Percentiles rank a stretch among this genome's conserved stretches.
These are phyloP conservation scores for Aspergillus sclerotioniger DNA, from an alignment of 495 filamentous ascomycete species.

Conservation along the genomic window DNA sequence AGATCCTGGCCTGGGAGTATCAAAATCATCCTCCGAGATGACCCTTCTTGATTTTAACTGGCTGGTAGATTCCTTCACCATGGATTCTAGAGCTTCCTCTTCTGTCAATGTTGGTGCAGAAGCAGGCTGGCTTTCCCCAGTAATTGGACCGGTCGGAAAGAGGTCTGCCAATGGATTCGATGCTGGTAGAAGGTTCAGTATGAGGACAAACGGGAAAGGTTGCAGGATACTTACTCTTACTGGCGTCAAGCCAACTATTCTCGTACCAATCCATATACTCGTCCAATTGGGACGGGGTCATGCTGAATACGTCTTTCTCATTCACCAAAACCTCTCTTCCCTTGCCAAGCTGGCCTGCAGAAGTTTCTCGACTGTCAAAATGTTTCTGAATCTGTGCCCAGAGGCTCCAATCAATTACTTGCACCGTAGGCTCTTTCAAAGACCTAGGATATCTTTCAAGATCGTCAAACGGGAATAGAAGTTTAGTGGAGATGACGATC, in stretches of 20 bases:
- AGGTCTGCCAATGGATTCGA: slow-evolving; percentile 46
- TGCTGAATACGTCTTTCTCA: slow-evolving; percentile 65
- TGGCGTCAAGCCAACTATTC: slow-evolving; percentile 60
- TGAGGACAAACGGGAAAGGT: neutral
- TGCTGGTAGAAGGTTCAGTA: slow-evolving; percentile 10
- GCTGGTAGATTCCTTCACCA: slow-evolving; percentile 39
- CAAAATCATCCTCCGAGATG: slow-evolving; percentile 29
- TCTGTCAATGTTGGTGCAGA: slow-evolving; percentile 17
- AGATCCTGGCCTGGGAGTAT: slow-evolving; percentile 48
- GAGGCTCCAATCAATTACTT: slow-evolving; percentile 65
- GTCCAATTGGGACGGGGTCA: slow-evolving; percentile 68
- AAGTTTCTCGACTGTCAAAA: slow-evolving; percentile 29
- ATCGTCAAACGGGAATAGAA: slow-evolving; percentile 73
- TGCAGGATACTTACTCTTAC: slow-evolving; percentile 19
- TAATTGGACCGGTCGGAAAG: slow-evolving; percentile 45
- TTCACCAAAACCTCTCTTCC: slow-evolving; percentile 51
- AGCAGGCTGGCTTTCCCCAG: slow-evolving; percentile 14
- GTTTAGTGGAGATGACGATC: slow-evolving; percentile 75
- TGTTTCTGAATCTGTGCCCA: slow-evolving; percentile 61
- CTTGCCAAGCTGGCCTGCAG: slow-evolving; percentile 29
- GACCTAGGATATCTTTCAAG: slow-evolving; percentile 54
- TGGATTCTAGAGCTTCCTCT: slow-evolving; percentile 30
- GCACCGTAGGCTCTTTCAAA: slow-evolving; percentile 56
- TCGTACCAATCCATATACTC: slow-evolving; percentile 90
- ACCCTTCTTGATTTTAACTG: slow-evolving; percentile 30